Conservation (phyloP, 2,329 filamentous ascomycete species). For the Myriosclerotinia duriaeana region DNA sequence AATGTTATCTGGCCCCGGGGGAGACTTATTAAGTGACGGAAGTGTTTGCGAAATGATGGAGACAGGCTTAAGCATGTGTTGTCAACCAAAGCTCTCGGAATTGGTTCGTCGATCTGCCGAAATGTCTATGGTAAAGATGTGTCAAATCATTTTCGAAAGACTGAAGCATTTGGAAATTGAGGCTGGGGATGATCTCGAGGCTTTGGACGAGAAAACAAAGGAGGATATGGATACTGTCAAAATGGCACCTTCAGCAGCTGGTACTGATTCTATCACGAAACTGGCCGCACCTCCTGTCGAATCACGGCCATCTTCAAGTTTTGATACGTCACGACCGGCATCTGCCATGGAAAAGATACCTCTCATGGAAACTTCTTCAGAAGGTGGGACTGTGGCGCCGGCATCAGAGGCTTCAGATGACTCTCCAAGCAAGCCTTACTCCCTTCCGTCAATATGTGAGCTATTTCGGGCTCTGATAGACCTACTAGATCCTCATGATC, state of each 20-base stretch:
- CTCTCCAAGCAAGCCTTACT: slow-evolving; percentile 77
- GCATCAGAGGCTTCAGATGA: slow-evolving; percentile 42
- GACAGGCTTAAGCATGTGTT: slow-evolving; percentile 94
- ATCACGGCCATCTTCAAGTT: slow-evolving; percentile 43
- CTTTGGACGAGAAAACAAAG: slow-evolving; percentile 64
- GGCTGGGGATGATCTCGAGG: slow-evolving; percentile 63
- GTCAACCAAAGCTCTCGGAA: slow-evolving; percentile 86
- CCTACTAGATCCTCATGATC: slow-evolving; percentile 88
- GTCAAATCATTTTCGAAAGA: slow-evolving; percentile 94
- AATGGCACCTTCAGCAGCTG: slow-evolving; percentile 77
- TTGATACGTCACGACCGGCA: slow-evolving; percentile 42
- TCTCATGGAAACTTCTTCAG: slow-evolving; percentile 26
- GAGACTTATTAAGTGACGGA: slow-evolving; percentile 92
- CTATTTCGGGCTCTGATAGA: slow-evolving; percentile 92
- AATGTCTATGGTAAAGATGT: slow-evolving; percentile 98
- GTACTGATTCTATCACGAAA: slow-evolving; percentile 57
- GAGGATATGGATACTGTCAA: slow-evolving; percentile 73
- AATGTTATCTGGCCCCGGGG: slow-evolving; percentile 92
- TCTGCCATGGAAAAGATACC: slow-evolving; percentile 30
- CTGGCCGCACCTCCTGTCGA: slow-evolving; percentile 48
- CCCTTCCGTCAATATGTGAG: slow-evolving; percentile 88
- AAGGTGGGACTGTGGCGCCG: slow-evolving; percentile 34
- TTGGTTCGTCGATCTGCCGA: slow-evolving; percentile 88
- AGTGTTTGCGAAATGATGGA: slow-evolving; percentile 99
- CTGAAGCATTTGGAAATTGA: slow-evolving; percentile 83